Evolutionary conservation across 306 rosid species (phyloP).

Genomic region (Hippophae tibetana): DNA sequence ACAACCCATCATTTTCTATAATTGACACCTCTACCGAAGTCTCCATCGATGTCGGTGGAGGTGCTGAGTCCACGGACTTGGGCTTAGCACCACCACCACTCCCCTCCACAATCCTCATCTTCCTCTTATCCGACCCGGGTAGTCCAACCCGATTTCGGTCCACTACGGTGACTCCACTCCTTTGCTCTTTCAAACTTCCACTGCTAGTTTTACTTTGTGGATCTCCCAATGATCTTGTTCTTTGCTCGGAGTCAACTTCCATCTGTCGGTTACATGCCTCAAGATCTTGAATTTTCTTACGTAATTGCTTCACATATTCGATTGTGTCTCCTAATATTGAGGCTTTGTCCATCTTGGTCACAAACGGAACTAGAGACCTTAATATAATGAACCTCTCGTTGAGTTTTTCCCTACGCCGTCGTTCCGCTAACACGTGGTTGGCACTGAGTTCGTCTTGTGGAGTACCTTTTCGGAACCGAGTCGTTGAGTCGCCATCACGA

Average conservation of each 20-base stretch:
- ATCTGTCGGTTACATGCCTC: conserved; percentile 48
- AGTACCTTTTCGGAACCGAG: conserved; percentile 43
- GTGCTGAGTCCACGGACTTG: conserved; percentile 25
- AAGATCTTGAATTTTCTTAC: conserved; percentile 63
- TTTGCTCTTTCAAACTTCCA: conserved; percentile 15
- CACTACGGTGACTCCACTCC: conserved; percentile 20
- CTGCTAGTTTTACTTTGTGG: conserved; percentile 24
- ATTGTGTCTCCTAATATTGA: conserved; percentile 87
- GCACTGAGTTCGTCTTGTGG: conserved; percentile 73
- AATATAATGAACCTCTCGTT: conserved; percentile 74
- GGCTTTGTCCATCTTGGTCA: conserved; percentile 92
- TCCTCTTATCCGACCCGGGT: conserved; percentile 43
- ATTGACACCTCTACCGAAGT: conserved; percentile 75
- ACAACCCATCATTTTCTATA: conserved; percentile 71
- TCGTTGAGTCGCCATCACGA: conserved; percentile 10
- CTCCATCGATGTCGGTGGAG: conserved; percentile 2
- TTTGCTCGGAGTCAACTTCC: conserved; percentile 28
- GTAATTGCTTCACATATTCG: conserved; percentile 73
- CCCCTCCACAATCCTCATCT: conserved; percentile 65
- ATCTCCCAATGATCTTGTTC: conserved; percentile 16
- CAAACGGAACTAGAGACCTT: conserved; percentile 74
- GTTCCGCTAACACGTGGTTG: conserved; percentile 79
- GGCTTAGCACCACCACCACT: conserved; percentile 25
- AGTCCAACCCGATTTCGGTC: background rate
- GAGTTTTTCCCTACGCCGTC: conserved; percentile 73